Evolutionary conservation across 225 moss, liverwort and hornwort species (phyloP).

Genomic region (Asterella californica): DNA sequence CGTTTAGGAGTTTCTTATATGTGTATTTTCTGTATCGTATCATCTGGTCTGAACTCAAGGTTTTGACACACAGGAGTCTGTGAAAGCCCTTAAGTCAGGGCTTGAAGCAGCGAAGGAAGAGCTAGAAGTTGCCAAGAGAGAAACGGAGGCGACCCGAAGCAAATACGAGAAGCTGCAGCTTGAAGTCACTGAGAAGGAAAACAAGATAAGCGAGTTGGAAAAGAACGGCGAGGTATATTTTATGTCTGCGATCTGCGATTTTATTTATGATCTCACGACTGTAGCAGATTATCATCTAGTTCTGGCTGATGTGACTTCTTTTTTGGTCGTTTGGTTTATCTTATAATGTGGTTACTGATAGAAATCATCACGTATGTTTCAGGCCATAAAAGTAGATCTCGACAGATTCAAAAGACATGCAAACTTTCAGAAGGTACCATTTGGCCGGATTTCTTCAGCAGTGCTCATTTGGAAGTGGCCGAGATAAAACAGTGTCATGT

Average conservation of each 20-base stretch:
- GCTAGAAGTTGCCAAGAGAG: slow-evolving; percentile 37
- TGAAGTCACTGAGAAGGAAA: slow-evolving; percentile 52
- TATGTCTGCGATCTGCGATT: background rate
- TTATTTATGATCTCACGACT: background rate
- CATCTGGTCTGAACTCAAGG: background rate
- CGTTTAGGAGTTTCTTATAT: too few species aligned
- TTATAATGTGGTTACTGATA: background rate
- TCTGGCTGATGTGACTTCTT: background rate
- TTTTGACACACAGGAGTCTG: slow-evolving; percentile 45
- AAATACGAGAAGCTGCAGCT: slow-evolving; percentile 58
- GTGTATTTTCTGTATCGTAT: too few species aligned
- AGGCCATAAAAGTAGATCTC: slow-evolving; percentile 51
- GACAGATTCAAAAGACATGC: slow-evolving; percentile 88
- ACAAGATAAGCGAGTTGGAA: slow-evolving; percentile 55
- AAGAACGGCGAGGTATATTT: slow-evolving; percentile 39
- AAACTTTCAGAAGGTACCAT: slow-evolving; percentile 67
- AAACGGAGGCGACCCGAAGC: slow-evolving; percentile 41
- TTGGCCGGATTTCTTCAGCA: background rate
- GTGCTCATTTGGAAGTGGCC: background rate
- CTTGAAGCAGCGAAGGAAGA: slow-evolving; percentile 59
- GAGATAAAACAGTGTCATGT: background rate
- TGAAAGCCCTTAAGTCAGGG: slow-evolving; percentile 36
- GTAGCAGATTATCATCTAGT: slow-evolving; percentile 43
- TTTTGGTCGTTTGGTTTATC: background rate
- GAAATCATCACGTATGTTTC: background rate